Evolutionary conservation across 306 rosid genomes (phyloP), one percentile per base, ranked within the genome.

Genomic region (Prunus padus): DNA sequence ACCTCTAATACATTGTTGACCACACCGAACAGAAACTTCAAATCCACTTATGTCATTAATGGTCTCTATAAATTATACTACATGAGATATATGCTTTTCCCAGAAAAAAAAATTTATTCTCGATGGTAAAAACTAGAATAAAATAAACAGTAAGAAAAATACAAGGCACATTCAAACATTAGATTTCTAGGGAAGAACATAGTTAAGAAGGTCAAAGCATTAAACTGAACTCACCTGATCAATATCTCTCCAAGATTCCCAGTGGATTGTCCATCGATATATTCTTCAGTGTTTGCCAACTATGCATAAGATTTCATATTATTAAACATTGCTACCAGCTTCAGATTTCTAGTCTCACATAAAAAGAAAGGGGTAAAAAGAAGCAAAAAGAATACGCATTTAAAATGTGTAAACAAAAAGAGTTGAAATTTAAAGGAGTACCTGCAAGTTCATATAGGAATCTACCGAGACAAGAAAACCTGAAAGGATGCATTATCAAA

Each of bases 361-460:
- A 16, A 22, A 22, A 51, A 20, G 9, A 40, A 51, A 1, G 10
- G 10, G n/a, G 14, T 16, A 30, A 9, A 79, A 60, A 31, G 25
- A 37, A 44, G 52, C 20, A 51, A 23, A 10, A 31, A 11, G 11
- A 23, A 25, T 23, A 23, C 4, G 66, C 15, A 61, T 30, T 61
- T 3, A 18, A 7, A 61, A 28, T 28, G 11, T 61, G 66, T 0
- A 61, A 61, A 28, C 42, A 42, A 22, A 31, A 45, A 45, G 69
- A 37, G 25, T n/a, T 66, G 4, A 20, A 11, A 25, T 20, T 65
- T 5, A 9, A 28, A 82, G 60, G 4, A 70, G 62, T 51, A 86
- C 90, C 88, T 86, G 90, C 83, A 86, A 84, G 78, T 86, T 86
- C 90, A 86, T 86, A 67, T 86, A 86, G 26, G 90, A 81, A 61